Percentiles rank a stretch among this genome's conserved stretches.
Conservation (phyloP, 1,284 basidiomycete species). For the Hypsizygus ulmarius region DNA sequence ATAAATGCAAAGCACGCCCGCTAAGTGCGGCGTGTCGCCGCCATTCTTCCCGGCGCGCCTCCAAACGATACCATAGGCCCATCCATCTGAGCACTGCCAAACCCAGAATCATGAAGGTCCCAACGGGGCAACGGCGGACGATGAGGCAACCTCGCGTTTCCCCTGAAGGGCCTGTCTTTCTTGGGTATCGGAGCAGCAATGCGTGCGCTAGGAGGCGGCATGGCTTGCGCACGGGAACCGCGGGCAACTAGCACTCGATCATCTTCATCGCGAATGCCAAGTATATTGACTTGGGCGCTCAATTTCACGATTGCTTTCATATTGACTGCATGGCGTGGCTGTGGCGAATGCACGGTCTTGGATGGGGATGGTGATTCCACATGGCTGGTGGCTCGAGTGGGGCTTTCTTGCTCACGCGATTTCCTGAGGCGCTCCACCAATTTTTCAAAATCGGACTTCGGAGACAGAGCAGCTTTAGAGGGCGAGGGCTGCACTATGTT, state of each 20-base stretch:
- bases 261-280: neutral
- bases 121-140: constrained; percentile 31
- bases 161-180: constrained; percentile 26
- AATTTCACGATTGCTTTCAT: constrained; percentile 17
- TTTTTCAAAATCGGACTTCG: constrained; percentile 14
- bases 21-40: neutral
- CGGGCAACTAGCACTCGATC: constrained; percentile 11
- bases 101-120: constrained; percentile 17
- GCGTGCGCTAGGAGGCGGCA: constrained; percentile 10
- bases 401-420: constrained; percentile 3
- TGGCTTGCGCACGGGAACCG: constrained; percentile 16
- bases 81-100: neutral
- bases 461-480: constrained; percentile 14
- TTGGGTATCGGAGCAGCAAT: constrained; percentile 17
- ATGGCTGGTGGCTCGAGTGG: neutral
- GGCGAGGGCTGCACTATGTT: constrained; percentile 24
- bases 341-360: constrained; percentile 6
- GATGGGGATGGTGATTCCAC: constrained; percentile 3
- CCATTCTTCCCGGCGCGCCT: neutral
- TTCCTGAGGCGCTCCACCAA: constrained; percentile 18
- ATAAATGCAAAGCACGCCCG: neutral
- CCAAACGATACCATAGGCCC: neutral
- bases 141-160: constrained; percentile 26
- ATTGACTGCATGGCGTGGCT: constrained; percentile 15
- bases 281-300: neutral